These are phyloP conservation scores for Phyllosticta citriasiana DNA, from an alignment of 2,329 filamentous ascomycete genomes.

Conservation along the genomic window DNA sequence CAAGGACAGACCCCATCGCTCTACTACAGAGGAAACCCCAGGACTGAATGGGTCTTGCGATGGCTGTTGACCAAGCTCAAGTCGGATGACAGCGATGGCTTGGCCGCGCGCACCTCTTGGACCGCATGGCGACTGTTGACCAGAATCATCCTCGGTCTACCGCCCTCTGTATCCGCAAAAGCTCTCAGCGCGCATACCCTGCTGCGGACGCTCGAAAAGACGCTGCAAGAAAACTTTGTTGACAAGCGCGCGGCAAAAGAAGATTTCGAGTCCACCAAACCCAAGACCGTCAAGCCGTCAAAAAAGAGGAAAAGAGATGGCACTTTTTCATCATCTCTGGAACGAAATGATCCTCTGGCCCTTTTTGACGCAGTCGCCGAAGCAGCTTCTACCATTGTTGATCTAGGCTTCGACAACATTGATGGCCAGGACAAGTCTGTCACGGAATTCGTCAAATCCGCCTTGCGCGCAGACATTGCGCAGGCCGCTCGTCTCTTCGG, in stretches of 20 bases:
- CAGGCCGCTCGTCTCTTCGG: constrained; percentile 28
- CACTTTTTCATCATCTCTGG: background rate
- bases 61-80: constrained; percentile 56
- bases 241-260: background rate
- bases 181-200: constrained; percentile 63
- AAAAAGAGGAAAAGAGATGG: constrained; percentile 25
- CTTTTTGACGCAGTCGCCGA: constrained; percentile 15
- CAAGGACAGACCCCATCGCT: background rate
- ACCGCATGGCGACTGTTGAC: constrained; percentile 49
- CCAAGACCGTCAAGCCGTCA: constrained; percentile 19
- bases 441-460: constrained; percentile 27
- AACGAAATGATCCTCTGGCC: constrained; percentile 18
- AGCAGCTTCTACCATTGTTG: constrained; percentile 14
- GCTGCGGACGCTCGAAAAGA: constrained; percentile 53
- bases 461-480: constrained; percentile 22
- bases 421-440: constrained; percentile 17
- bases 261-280: background rate
- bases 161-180: constrained; percentile 58
- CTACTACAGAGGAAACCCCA: constrained; percentile 20
- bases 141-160: constrained; percentile 53
- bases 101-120: constrained; percentile 33
- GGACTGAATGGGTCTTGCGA: constrained; percentile 56
- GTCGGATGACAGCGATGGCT: constrained; percentile 24
- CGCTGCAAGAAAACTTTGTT: constrained; percentile 46
- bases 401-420: constrained; percentile 8